Evolutionary conservation across 2,329 filamentous ascomycete genomes (phyloP), one percentile per base, ranked within the genome.

Genomic region (Exserohilum rostratum): DNA sequence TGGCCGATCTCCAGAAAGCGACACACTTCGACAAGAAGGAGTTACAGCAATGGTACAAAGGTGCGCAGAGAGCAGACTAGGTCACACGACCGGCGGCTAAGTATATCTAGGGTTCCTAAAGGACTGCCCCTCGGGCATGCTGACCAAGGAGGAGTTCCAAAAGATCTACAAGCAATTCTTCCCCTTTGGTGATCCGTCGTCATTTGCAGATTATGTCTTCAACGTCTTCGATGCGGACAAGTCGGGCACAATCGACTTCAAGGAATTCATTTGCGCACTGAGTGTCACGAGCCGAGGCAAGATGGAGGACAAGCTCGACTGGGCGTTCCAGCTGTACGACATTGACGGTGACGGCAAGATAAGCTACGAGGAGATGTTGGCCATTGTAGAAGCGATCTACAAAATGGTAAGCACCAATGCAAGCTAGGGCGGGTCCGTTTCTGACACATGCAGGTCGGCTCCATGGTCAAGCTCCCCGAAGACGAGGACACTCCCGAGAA

Each of bases 151-250:
- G 73, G 95, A 99, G 78, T 99, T 99, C 77, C 95, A 98, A 79
- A 98, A 98, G 81, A 99, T 99, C 72, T 99, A 99, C 80, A 91
- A 95, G 69, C 95, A 98, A 78, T 99, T 99, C 85, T 99, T 99
- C 78, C 95, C 95, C 12, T 98, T 98, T 71, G 95, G 95, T 65
- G 95, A 99, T 76, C 95, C 95, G 3, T 96, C 91, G 22, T 95
- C 91, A 2, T 99, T 99, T 75, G 95, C 95, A 75, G 93, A 98
- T 79, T 98, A 98, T 76, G 95, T 99, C 59, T 99, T 99, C 82
- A 96, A 97, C 69, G 95, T 99, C 34, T 99, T 99, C 77, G 95
- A 99, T 77, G 90, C 91, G 73, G 95, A 99, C 79, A 96, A 96
- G 73, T 96, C 91, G 39, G 95, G 95, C 64, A 93, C 90, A 66